Evolutionary conservation across 345 rosid species (phyloP).

Genomic region (Pistacia integerrima): DNA sequence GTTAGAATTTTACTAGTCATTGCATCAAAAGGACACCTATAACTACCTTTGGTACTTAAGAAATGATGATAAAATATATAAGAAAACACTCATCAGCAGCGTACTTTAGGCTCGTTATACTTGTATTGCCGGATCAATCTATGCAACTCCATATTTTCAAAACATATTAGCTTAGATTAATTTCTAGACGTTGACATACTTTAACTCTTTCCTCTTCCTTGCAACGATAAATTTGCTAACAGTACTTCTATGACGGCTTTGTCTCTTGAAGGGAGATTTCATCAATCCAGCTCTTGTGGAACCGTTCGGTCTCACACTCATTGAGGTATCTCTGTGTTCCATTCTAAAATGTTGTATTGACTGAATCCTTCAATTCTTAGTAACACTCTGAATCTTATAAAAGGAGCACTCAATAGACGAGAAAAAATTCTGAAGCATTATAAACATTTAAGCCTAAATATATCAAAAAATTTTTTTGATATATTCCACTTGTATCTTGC

Average conservation of each 20-base stretch:
- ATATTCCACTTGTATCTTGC: conserved; percentile 22
- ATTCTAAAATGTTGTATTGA: neutral
- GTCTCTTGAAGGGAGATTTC: conserved; percentile 65
- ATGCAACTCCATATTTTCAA: neutral
- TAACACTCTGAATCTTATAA: neutral
- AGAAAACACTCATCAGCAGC: neutral
- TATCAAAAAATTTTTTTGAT: neutral
- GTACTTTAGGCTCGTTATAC: neutral
- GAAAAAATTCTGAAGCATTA: neutral
- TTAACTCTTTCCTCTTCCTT: conserved; percentile 7
- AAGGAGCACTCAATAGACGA: neutral
- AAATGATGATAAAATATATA: neutral
- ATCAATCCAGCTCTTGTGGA: conserved; percentile 76
- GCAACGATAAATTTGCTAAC: conserved; percentile 28
- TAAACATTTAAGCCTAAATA: neutral
- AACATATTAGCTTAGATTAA: neutral
- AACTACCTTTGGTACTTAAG: neutral
- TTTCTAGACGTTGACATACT: neutral
- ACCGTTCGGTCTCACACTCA: conserved; percentile 73
- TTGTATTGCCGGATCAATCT: neutral
- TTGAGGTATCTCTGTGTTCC: conserved; percentile 45
- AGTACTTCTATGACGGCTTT: conserved; percentile 26
- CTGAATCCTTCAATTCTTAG: neutral
- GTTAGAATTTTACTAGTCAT: too few species aligned
- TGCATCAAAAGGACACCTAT: neutral